Base-by-base conservation (phyloP, 2,329 filamentous ascomycete genomes). In the Microsporum audouinii region DNA sequence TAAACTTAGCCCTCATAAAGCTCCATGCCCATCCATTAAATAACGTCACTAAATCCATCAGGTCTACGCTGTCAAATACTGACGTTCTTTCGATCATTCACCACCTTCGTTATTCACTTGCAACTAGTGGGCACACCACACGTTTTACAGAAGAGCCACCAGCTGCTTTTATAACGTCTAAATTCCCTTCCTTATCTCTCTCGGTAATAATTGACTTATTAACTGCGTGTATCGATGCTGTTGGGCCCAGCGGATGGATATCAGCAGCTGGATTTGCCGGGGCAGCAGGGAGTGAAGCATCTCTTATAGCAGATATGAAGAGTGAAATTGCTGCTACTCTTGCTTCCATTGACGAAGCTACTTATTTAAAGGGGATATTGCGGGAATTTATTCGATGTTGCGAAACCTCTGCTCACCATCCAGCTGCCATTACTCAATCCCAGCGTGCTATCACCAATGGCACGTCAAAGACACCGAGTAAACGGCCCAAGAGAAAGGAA, bases 171-270 rank as follows among this genome's bases (percentile, higher is more conserved):
- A 67, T 69, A 12, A 67, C 70, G 55, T 69, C 73, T 57, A 72
- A 73, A 23, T 70, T 69, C 1, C 74, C 74, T 7, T 57, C 70
- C 1, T 72, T 77, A 47, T 67, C 70, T 27, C 71, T 78, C 23
- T 63, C 71, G 57, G 71, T 71, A 10, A 76, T 77, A 56, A 67
- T 74, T 45, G 71, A 73, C 62, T 65, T 77, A 27, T 68, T 80
- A 36, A 77, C 73, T 62, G 74, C 73, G 61, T 74, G 76, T 38
- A 71, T 80, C 45, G 78, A 80, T 65, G 75, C 75, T 51, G 71
- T 79, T 34, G 77, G 78, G 3, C 76, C 77, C 1, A 75, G 75
- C 2, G 77, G 77, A 51, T 78, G 76, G 76, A 73, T 78, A 57
- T 71, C 75, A 7, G 75, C 73, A 14, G 68, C 71, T 4, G 67